These are phyloP conservation scores for Candida schatavii DNA, from an alignment of 805 yeast genomes.

Conservation along the genomic window DNA sequence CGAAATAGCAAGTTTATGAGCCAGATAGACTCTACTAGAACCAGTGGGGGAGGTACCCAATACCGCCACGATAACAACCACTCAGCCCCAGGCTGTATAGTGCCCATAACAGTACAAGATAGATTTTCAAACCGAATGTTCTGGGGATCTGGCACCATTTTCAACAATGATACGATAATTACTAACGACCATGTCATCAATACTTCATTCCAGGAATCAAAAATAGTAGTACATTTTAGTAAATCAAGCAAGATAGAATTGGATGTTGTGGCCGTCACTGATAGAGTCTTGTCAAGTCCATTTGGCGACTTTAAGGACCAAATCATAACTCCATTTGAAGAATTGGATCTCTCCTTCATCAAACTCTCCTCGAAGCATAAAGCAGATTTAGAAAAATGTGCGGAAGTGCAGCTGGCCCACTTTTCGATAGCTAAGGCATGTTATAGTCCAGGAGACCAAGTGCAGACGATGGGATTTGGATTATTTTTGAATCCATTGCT, in stretches of 20 bases:
- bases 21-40: background rate
- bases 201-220: slow-evolving; percentile 2
- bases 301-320: slow-evolving; percentile 12
- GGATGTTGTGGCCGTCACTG: background rate
- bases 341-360: slow-evolving; percentile 40
- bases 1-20: background rate
- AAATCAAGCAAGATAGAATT: background rate
- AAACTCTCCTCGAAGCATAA: slow-evolving; percentile 13
- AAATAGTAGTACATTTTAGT: slow-evolving; percentile 8
- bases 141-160: slow-evolving; percentile 48
- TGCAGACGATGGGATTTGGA: slow-evolving; percentile 39
- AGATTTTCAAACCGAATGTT: slow-evolving; percentile 9
- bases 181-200: slow-evolving; percentile 44
- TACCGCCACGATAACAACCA: too few species aligned
- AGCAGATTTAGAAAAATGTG: background rate
- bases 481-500: slow-evolving; percentile 23
- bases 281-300: background rate
- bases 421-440: too few species aligned
- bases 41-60: too few species aligned
- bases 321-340: slow-evolving; percentile 27
- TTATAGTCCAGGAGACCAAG: slow-evolving; percentile 19
- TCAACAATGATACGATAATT: slow-evolving; percentile 26
- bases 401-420: background rate
- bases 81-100: background rate
- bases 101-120: slow-evolving; percentile 3